phyloP scores from a whole-genome alignment of 768 basidiomycete species.

The Leccinum arenicola region DNA sequence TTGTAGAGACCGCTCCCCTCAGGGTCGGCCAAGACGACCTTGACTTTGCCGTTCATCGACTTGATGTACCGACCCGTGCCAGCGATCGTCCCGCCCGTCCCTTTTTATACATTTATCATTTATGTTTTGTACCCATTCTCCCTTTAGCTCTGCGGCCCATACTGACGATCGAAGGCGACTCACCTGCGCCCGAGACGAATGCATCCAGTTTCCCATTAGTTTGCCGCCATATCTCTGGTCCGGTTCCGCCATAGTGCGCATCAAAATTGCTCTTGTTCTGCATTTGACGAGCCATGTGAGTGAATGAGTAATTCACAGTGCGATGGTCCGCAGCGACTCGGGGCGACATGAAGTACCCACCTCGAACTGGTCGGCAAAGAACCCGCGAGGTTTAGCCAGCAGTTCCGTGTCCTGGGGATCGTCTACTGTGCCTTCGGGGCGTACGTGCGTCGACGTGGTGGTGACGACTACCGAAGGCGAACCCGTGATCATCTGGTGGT shows the following conservation, averaged over 20 bases:
- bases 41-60: slow-evolving; percentile 59
- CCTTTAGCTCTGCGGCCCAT: neutral
- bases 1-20: slow-evolving; percentile 95
- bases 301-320: neutral
- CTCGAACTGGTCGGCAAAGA: slow-evolving; percentile 98
- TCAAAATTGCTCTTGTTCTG: slow-evolving; percentile 84
- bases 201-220: slow-evolving; percentile 78
- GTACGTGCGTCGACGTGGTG: slow-evolving; percentile 45
- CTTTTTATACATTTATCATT: slow-evolving; percentile 34
- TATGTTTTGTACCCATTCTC: neutral
- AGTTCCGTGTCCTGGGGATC: slow-evolving; percentile 43
- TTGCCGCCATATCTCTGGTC: slow-evolving; percentile 94
- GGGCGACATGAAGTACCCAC: slow-evolving; percentile 25
- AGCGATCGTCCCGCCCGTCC: slow-evolving; percentile 95
- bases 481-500: slow-evolving; percentile 39
- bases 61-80: slow-evolving; percentile 82
- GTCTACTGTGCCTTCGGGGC: slow-evolving; percentile 27
- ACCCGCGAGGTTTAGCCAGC: slow-evolving; percentile 63
- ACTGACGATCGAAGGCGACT: slow-evolving; percentile 4
- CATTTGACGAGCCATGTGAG: neutral
- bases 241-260: slow-evolving; percentile 87
- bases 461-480: slow-evolving; percentile 53
- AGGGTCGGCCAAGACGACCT: slow-evolving; percentile 83
- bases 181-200: slow-evolving; percentile 89
- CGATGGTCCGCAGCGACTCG: neutral